Base-by-base conservation (phyloP, 2,329 filamentous ascomycete genomes). In the Aspergillus brasiliensis region DNA sequence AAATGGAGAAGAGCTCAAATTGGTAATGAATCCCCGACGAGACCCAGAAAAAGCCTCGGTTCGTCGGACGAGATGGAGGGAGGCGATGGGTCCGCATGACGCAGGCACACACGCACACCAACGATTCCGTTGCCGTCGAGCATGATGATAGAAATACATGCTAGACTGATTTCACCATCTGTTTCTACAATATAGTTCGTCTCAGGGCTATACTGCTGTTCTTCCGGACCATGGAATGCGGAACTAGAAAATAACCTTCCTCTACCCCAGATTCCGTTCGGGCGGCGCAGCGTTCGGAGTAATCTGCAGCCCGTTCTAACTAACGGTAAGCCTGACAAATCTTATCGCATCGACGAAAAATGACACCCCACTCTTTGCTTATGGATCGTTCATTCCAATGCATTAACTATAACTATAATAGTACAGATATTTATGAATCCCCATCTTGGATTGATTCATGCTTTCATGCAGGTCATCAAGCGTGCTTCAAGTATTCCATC, bases 31-130 rank as follows among this genome's bases (percentile, higher is more conserved):
- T 5, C 40, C 3, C 44, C 44, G 46, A 48, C 8, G 49, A 42
- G 19, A 21, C 21, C 34, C 23, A 53, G 34, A 51, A 37, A 37
- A 40, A 42, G 51, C 51, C 51, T 54, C 51, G 51, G 51, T 13
- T 42, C 19, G 17, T 21, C 42, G 42, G 13, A 15, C 15, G 13
- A 27, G 7, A 19, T 17, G 23, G 15, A 17, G 8, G 46, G 23
- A 49, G 23, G 31, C n/a, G 2, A 25, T 28, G 42, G 11, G 8
- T 15, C 23, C 13, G 21, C 23, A 15, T n/a, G 21, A 19, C n/a
- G 38, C 38, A 17, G 38, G 38, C n/a, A 42, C 31, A 11, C 31
- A 1, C 38, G 7, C 3, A 5, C 40, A 13, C 40, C 13, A 21
- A 3, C 17, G 1, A 8, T 21, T 44, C 17, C 19, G 17, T 5